These are phyloP conservation scores for Smittium culicis DNA, from an alignment of 371 early-diverging fungal genomes.

Conservation along the genomic window DNA sequence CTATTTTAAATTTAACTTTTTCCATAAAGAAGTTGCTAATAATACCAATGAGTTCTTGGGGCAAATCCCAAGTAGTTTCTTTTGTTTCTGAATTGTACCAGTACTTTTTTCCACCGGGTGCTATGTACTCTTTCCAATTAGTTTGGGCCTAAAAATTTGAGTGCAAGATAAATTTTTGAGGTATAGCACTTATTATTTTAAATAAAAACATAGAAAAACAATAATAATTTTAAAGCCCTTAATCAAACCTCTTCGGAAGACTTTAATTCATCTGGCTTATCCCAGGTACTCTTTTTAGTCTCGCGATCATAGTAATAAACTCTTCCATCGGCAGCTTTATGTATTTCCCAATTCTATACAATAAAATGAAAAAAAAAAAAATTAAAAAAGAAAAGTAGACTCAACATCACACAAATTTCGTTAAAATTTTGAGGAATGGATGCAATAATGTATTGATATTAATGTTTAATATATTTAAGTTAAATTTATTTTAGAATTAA, in stretches of 20 bases:
- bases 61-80: slow-evolving; percentile 74
- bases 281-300: slow-evolving; percentile 78
- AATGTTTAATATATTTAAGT: too few relatives aligned
- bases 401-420: too few relatives aligned
- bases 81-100: slow-evolving; percentile 73
- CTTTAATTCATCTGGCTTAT: slow-evolving; percentile 85
- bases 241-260: slow-evolving; percentile 55
- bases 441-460: too few relatives aligned
- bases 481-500: too few relatives aligned
- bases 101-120: slow-evolving; percentile 72
- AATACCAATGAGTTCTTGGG: slow-evolving; percentile 39
- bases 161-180: too few relatives aligned
- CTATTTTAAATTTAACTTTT: neutral
- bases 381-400: neutral
- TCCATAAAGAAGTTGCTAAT: neutral
- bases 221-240: neutral
- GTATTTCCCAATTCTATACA: slow-evolving; percentile 50
- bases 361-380: neutral
- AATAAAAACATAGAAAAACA: neutral
- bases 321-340: slow-evolving; percentile 62
- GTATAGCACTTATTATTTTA: too few relatives aligned
- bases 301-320: slow-evolving; percentile 70
- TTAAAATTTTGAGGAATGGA: too few relatives aligned
- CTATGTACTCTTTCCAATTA: slow-evolving; percentile 77
- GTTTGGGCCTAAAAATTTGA: slow-evolving; percentile 43